Conservation (phyloP, 148 eudicot species). For the Diospyros lotus region DNA sequence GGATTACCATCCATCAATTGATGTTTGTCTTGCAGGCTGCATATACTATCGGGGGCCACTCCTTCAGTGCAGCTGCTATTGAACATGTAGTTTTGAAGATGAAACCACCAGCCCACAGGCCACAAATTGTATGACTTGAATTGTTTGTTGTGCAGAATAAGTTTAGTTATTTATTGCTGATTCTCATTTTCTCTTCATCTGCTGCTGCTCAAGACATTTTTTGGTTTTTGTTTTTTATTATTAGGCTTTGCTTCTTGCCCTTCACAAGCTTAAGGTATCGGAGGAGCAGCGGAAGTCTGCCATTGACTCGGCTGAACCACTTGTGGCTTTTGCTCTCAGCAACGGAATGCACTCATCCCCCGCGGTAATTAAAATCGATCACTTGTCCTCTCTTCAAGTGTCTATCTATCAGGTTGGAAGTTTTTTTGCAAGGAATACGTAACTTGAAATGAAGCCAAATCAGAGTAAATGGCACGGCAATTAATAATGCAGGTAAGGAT, state of each 20-base stretch:
- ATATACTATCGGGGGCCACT: conserved; percentile 19
- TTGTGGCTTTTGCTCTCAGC: conserved; percentile 21
- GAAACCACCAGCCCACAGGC: conserved; percentile 23
- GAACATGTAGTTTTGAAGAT: conserved; percentile 20
- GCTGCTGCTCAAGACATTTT: too few relatives aligned
- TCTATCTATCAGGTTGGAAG: neutral
- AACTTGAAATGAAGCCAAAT: neutral
- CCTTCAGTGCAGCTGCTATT: conserved; percentile 19
- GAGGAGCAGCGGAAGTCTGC: conserved; percentile 21
- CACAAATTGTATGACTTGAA: conserved; percentile 15
- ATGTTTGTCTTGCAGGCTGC: conserved; percentile 10
- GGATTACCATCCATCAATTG: neutral
- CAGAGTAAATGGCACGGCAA: neutral
- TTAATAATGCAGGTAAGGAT: conserved; percentile 9
- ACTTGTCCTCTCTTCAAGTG: neutral
- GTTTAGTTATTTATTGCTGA: neutral
- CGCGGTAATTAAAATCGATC: conserved; percentile 3
- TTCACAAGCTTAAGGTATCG: conserved; percentile 13
- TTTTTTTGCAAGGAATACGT: neutral
- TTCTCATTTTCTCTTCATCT: neutral
- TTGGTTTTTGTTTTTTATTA: neutral
- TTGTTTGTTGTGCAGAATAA: neutral
- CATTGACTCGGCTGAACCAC: conserved; percentile 14
- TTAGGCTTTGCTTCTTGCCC: conserved; percentile 21
- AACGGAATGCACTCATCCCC: conserved; percentile 19